Evolutionary conservation across 495 filamentous ascomycete species (phyloP), one percentile per base, ranked within the genome.

Genomic region (Cercophora scortea): DNA sequence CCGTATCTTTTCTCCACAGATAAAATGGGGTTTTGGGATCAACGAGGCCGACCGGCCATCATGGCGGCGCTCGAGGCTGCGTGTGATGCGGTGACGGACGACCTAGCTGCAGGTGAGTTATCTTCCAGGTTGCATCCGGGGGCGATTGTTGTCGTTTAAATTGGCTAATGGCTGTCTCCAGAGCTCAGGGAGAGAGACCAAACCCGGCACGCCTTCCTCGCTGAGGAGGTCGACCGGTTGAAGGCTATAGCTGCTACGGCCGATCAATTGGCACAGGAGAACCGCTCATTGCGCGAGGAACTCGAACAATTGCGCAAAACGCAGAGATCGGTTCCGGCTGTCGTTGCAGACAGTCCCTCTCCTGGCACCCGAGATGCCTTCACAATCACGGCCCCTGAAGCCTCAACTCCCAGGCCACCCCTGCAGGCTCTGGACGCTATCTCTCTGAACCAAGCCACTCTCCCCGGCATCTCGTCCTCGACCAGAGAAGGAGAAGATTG

Each of bases 11-110:
- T 39, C 8, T 42, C 10, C 43, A 12, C 10, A 12, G 7, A 33
- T 13, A 52, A 18, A 17, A 76, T 71, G 72, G 66, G 64, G 7
- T 65, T 55, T 47, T 75, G 72, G 73, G 55, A 67, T 35, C 48
- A 49, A 38, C 66, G 56, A 25, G 74, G 70, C 35, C 65, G 61
- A 42, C 64, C 65, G 42, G 62, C 61, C 43, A 57, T 78, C 16
- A 55, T 73, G 33, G 66, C 68, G 32, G 71, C 73, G 15, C 57
- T 78, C 8, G 55, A 66, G 32, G 58, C 59, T 25, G 67, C 57
- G 1, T 76, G 68, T 52, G 69, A 75, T 52, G 50, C 53, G 25
- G 60, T 76, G 49, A 64, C 61, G 41, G 56, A 55, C 2, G 61
- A 70, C 33, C 56, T 77, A 40, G 52, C 54, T 45, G 58, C 52